Percentiles rank a stretch among this genome's conserved stretches.
phyloP scores from a whole-genome alignment of 2,329 filamentous ascomycete genomes.

The Hirsutella thompsonii region DNA sequence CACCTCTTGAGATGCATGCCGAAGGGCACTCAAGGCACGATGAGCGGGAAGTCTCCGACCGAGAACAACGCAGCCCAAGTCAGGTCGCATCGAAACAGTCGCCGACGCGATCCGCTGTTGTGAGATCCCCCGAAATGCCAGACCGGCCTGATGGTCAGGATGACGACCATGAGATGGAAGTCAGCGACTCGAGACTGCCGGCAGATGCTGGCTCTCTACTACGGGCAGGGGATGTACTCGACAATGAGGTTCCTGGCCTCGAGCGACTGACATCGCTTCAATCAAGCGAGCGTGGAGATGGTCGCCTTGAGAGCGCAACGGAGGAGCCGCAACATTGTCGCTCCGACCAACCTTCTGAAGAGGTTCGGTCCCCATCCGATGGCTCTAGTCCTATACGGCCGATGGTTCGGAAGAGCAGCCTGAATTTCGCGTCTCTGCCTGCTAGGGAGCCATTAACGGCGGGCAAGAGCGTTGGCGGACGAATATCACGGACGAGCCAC shows the following conservation, averaged over 20 bases:
- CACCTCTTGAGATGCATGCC: constrained; percentile 9
- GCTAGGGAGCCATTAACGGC: constrained; percentile 75
- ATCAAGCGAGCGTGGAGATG: too few relatives aligned
- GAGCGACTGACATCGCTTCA: not conserved
- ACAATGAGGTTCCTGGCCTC: too few relatives aligned
- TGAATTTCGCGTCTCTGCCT: constrained; percentile 87
- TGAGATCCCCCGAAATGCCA: too few relatives aligned
- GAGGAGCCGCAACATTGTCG: not conserved
- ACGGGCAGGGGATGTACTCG: too few relatives aligned
- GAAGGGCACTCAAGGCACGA: constrained; percentile 8
- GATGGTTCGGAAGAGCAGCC: constrained; percentile 79
- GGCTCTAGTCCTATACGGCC: constrained; percentile 63
- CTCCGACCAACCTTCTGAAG: constrained; percentile 19
- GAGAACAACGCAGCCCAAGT: constrained; percentile 6
- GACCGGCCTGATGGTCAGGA: too few relatives aligned
- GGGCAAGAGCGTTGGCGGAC: constrained; percentile 70
- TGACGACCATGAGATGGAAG: too few relatives aligned
- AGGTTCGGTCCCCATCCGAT: constrained; percentile 50
- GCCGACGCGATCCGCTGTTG: too few relatives aligned
- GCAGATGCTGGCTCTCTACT: too few relatives aligned
- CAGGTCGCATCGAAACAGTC: too few relatives aligned
- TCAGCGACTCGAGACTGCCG: too few relatives aligned
- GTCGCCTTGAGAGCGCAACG: not conserved
- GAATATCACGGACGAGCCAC: constrained; percentile 66
- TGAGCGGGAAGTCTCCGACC: constrained; percentile 3